Conservation (phyloP, 768 basidiomycete species). For the Mycena rebaudengoi region DNA sequence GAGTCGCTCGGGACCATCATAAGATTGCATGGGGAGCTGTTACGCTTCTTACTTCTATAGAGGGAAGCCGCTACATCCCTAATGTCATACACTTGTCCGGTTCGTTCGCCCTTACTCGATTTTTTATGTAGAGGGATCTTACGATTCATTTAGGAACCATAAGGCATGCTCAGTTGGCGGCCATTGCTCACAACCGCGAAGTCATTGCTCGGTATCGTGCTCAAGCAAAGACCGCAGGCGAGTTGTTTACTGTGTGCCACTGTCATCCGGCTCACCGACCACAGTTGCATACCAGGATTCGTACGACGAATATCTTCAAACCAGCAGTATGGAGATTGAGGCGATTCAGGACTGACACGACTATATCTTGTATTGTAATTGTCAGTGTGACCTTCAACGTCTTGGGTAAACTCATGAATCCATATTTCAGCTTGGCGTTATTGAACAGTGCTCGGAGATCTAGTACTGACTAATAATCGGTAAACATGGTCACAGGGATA, state of each 20-base stretch:
- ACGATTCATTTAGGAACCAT: conserved; percentile 70
- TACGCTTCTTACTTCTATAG: conserved; percentile 72
- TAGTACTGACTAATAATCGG: too few relatives aligned
- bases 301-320: conserved; percentile 65
- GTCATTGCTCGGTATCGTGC: conserved; percentile 75
- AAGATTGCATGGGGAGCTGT: conserved; percentile 82
- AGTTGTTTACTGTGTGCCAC: conserved; percentile 17
- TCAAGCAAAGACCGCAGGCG: conserved; percentile 60
- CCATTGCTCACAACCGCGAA: conserved; percentile 76
- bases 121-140: background rate
- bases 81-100: conserved; percentile 86
- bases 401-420: too few relatives aligned
- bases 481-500: conserved; percentile 13
- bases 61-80: conserved; percentile 69
- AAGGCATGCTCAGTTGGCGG: conserved; percentile 82
- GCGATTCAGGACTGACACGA: conserved; percentile 65
- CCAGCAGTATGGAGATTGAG: conserved; percentile 68
- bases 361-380: too few relatives aligned
- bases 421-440: too few relatives aligned
- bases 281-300: conserved; percentile 68
- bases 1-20: conserved; percentile 85
- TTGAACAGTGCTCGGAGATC: too few relatives aligned
- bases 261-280: conserved; percentile 6
- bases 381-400: too few relatives aligned
- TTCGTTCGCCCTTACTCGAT: conserved; percentile 40